phyloP scores from a whole-genome alignment of 2,329 filamentous ascomycete species.

The Penicillium corylophilum region DNA sequence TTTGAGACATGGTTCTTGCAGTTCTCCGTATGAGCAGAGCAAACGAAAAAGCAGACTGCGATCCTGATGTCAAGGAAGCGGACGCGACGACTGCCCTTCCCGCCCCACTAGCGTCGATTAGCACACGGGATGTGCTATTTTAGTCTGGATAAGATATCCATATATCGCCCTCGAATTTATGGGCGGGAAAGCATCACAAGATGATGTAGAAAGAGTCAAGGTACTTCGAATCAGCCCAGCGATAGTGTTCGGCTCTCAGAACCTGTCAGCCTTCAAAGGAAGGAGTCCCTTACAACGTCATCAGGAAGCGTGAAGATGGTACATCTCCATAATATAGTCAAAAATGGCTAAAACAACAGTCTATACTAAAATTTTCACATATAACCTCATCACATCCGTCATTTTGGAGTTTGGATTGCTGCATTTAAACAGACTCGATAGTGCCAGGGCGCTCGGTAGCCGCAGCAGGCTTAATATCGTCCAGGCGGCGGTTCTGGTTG shows the following conservation, averaged over 20 bases:
- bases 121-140: background rate
- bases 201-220: background rate
- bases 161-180: background rate
- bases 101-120: background rate
- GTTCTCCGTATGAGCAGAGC: background rate
- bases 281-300: background rate
- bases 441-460: slow-evolving; percentile 44
- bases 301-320: background rate
- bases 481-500: slow-evolving; percentile 44
- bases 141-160: background rate
- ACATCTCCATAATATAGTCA: slow-evolving; percentile 9
- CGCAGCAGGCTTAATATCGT: slow-evolving; percentile 41
- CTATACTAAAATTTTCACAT: slow-evolving; percentile 19
- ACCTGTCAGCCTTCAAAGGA: background rate
- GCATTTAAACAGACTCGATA: slow-evolving; percentile 32
- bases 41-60: background rate
- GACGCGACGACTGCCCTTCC: background rate
- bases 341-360: slow-evolving; percentile 24
- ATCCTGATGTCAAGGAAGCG: background rate
- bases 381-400: slow-evolving; percentile 14
- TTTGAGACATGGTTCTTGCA: background rate
- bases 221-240: background rate
- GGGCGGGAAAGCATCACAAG: background rate
- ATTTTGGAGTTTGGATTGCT: background rate
- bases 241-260: background rate